These are phyloP conservation scores for Phytophthora citrophthora DNA, from an alignment of 352 stramenopile genomes.

Conservation along the genomic window DNA sequence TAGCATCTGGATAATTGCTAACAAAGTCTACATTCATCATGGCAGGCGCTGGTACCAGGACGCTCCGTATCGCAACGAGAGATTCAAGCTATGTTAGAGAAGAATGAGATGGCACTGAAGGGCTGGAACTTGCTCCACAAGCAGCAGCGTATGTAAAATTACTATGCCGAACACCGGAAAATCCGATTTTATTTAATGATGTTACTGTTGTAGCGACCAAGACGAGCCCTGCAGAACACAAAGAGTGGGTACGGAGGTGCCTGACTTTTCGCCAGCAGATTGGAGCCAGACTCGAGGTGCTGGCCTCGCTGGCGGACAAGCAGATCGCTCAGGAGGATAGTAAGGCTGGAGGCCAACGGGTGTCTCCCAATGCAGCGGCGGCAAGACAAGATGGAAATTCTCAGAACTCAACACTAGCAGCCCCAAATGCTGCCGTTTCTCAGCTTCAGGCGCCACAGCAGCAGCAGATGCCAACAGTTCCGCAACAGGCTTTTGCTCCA, in stretches of 20 bases:
- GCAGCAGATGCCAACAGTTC: background rate
- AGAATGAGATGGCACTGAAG: conserved; percentile 81
- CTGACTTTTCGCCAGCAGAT: conserved; percentile 72
- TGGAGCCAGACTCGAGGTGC: conserved; percentile 67
- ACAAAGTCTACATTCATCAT: background rate
- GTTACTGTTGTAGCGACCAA: conserved; percentile 49
- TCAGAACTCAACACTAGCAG: conserved; percentile 6
- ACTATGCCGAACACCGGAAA: background rate
- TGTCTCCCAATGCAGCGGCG: conserved; percentile 9
- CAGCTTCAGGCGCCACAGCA: conserved; percentile 8
- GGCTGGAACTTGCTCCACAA: conserved; percentile 77
- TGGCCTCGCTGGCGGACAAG: conserved; percentile 82
- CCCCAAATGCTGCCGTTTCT: background rate
- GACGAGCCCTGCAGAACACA: conserved; percentile 60
- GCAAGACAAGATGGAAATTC: conserved; percentile 13
- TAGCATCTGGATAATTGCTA: background rate
- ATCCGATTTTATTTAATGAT: background rate
- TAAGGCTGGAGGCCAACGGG: conserved; percentile 18
- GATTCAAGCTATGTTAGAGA: conserved; percentile 87
- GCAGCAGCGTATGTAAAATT: conserved; percentile 65
- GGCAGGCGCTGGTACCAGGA: conserved; percentile 44
- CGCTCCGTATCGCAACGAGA: conserved; percentile 64
- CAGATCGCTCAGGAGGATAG: conserved; percentile 76
- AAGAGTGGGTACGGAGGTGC: conserved; percentile 78
- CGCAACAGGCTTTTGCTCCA: conserved; percentile 18